phyloP scores from a whole-genome alignment of 768 basidiomycete genomes.

The Hebeloma cylindrosporum region DNA sequence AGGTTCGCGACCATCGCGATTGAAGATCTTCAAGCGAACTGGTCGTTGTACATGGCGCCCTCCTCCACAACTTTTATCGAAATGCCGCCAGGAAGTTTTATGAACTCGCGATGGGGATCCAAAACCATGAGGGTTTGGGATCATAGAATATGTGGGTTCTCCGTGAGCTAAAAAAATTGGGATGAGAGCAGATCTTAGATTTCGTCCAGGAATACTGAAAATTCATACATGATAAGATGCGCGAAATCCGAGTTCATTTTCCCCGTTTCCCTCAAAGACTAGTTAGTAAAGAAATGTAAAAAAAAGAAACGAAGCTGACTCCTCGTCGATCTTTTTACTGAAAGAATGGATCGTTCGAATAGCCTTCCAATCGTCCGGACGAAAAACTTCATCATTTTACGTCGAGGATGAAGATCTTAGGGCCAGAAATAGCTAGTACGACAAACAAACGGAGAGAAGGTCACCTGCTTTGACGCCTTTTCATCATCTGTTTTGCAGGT shows the following conservation, averaged over 20 bases:
- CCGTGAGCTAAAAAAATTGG: slow-evolving; percentile 38
- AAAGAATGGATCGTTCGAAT: slow-evolving; percentile 37
- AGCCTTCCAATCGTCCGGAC: slow-evolving; percentile 37
- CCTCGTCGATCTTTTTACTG: slow-evolving; percentile 20
- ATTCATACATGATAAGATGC: slow-evolving; percentile 28
- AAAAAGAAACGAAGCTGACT: no score
- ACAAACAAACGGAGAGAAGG: slow-evolving; percentile 5
- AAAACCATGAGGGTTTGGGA: slow-evolving; percentile 37
- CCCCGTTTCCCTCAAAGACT: slow-evolving; percentile 23
- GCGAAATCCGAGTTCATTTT: slow-evolving; percentile 28
- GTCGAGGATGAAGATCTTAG: slow-evolving; percentile 28
- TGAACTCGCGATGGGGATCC: slow-evolving; percentile 39
- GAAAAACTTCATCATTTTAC: slow-evolving; percentile 35
- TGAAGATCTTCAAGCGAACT: slow-evolving; percentile 14
- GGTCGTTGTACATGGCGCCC: slow-evolving; percentile 10
- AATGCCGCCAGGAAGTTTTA: slow-evolving; percentile 26
- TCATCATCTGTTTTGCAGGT: slow-evolving; percentile 45
- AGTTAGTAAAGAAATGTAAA: neutral
- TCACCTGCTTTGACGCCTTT: slow-evolving; percentile 33
- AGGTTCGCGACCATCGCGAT: neutral
- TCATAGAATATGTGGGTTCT: slow-evolving; percentile 47
- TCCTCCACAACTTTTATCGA: slow-evolving; percentile 30
- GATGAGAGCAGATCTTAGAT: no score
- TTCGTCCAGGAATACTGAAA: neutral
- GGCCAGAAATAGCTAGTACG: slow-evolving; percentile 21